Conservation (phyloP, 176 grass and related monocot genomes). For the Oryza meridionalis region DNA sequence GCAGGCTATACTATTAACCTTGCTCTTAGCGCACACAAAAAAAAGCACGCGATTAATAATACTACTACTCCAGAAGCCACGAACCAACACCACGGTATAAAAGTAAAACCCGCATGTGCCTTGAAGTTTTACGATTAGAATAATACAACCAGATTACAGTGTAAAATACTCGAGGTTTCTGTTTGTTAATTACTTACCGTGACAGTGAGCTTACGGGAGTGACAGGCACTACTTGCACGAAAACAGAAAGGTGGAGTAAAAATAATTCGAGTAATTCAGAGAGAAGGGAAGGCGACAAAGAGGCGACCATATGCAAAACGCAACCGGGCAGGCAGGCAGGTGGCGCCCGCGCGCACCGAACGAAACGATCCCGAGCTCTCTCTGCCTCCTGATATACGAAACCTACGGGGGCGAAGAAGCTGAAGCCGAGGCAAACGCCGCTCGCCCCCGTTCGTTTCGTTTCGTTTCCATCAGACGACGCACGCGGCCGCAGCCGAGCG, state of each 20-base stretch:
- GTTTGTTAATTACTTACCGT: background rate
- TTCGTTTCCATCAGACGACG: background rate
- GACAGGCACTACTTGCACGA: background rate
- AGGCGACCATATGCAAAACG: background rate
- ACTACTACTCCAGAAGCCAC: background rate
- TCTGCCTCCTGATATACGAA: background rate
- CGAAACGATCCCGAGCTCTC: background rate
- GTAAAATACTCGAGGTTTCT: background rate
- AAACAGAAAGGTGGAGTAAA: background rate
- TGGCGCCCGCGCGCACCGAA: background rate
- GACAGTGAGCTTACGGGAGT: conserved; percentile 1
- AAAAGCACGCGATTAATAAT: background rate
- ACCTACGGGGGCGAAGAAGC: background rate
- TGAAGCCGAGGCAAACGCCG: background rate
- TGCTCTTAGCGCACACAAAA: background rate
- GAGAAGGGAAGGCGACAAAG: background rate
- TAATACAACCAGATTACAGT: too few relatives aligned
- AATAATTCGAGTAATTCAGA: background rate
- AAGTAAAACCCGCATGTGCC: background rate
- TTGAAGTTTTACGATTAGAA: background rate
- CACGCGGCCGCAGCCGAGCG: background rate
- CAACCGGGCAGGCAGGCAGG: background rate
- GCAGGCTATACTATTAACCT: too few relatives aligned
- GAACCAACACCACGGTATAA: background rate
- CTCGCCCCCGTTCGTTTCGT: background rate